These are phyloP conservation scores for Zanthoxylum bungeanum DNA, from an alignment of 345 rosid genomes.

Conservation along the genomic window DNA sequence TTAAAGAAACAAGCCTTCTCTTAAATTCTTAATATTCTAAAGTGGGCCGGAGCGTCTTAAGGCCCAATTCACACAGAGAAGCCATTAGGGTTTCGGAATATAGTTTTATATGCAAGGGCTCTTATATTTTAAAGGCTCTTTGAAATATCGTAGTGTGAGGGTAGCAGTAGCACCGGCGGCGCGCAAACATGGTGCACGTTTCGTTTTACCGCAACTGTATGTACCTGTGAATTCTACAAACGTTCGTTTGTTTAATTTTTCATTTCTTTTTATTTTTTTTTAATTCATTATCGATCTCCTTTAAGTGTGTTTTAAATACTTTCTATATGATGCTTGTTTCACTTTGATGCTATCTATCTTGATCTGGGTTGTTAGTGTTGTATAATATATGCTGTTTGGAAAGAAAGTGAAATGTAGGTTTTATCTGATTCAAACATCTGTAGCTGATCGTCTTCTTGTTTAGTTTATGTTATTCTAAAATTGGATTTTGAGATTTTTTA, in stretches of 20 bases:
- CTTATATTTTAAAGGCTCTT: too few relatives aligned
- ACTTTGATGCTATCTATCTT: neutral
- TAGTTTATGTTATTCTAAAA: neutral
- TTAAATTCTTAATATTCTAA: too few relatives aligned
- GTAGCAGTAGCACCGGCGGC: neutral
- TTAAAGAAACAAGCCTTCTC: too few relatives aligned
- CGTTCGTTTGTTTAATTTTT: too few relatives aligned
- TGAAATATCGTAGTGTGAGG: too few relatives aligned
- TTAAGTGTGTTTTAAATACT: neutral
- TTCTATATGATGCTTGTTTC: neutral
- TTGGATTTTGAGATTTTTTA: neutral
- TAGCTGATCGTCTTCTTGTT: neutral
- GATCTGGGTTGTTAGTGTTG: neutral
- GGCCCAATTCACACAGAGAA: too few relatives aligned
- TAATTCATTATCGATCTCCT: neutral
- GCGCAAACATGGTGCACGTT: constrained; percentile 14
- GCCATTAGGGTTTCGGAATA: too few relatives aligned
- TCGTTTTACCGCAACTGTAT: constrained; percentile 16
- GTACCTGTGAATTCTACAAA: neutral
- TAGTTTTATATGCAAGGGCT: too few relatives aligned
- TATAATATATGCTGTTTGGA: neutral
- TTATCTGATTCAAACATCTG: too few relatives aligned
- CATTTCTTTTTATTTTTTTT: neutral
- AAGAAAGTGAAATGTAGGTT: neutral
- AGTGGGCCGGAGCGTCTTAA: too few relatives aligned